These are phyloP conservation scores for Pleurotus citrinopileatus DNA, from an alignment of 768 basidiomycete genomes.

Conservation along the genomic window DNA sequence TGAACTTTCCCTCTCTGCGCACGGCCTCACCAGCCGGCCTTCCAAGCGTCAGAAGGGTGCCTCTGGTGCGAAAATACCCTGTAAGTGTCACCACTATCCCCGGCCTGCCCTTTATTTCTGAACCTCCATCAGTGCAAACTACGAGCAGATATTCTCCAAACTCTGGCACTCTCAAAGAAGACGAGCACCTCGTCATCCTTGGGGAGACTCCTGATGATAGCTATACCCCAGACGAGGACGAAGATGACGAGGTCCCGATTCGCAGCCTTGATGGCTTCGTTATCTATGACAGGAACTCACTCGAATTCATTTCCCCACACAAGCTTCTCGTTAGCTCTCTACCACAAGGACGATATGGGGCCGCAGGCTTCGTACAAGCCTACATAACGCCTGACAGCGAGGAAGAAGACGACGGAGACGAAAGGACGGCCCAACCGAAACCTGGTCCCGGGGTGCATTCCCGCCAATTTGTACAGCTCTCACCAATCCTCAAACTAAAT, in stretches of 20 bases:
- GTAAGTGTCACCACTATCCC: not conserved
- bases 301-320: conserved; percentile 28
- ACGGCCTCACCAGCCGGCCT: not conserved
- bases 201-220: conserved; percentile 34
- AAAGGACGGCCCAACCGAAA: conserved; percentile 26
- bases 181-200: conserved; percentile 35
- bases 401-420: conserved; percentile 27
- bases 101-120: not conserved
- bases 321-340: not conserved
- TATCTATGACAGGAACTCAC: conserved; percentile 41
- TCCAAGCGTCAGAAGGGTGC: not conserved
- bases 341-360: conserved; percentile 23
- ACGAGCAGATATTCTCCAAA: too few species aligned
- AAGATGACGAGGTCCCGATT: conserved; percentile 49
- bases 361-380: conserved; percentile 38
- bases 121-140: too few species aligned
- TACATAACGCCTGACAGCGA: conserved; percentile 28
- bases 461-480: conserved; percentile 32
- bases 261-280: conserved; percentile 53
- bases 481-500: conserved; percentile 43
- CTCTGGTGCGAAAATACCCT: too few species aligned
- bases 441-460: conserved; percentile 17
- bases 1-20: not conserved
- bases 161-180: conserved; percentile 29
- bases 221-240: conserved; percentile 23